These are phyloP conservation scores for Diospyros kaki DNA, from an alignment of 148 eudicot species.

Conservation along the genomic window DNA sequence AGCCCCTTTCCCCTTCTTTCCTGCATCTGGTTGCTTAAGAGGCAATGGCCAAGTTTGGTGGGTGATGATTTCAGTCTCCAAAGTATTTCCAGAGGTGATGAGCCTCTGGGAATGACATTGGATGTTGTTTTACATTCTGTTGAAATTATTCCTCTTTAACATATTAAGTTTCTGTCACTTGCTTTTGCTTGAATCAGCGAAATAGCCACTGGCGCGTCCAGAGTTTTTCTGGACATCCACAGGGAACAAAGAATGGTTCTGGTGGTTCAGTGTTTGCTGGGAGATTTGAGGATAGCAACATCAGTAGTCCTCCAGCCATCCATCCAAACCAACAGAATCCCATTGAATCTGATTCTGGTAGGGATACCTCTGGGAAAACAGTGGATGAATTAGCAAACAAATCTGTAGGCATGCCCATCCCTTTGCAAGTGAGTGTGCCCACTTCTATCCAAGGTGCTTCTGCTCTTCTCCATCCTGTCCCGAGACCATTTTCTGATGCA, in stretches of 20 bases:
- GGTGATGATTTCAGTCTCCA: neutral
- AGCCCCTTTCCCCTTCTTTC: neutral
- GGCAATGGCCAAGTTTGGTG: neutral
- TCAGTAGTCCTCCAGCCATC: constrained; percentile 37
- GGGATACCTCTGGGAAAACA: constrained; percentile 33
- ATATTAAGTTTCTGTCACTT: neutral
- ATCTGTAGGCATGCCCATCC: constrained; percentile 28
- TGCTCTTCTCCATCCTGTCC: constrained; percentile 38
- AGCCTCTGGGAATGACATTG: neutral
- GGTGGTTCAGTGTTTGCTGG: constrained; percentile 43
- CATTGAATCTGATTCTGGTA: constrained; percentile 35
- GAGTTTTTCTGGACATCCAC: constrained; percentile 50
- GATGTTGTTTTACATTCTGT: neutral
- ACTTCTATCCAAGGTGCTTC: constrained; percentile 33
- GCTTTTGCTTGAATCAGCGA: constrained; percentile 43
- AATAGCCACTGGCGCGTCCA: constrained; percentile 86
- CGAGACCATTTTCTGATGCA: constrained; percentile 35
- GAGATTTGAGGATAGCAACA: constrained; percentile 53
- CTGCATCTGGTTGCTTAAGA: neutral
- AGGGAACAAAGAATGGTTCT: constrained; percentile 47
- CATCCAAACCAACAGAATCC: constrained; percentile 41
- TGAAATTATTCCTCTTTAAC: neutral
- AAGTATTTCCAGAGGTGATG: neutral
- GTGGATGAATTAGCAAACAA: constrained; percentile 45
- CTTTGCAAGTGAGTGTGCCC: constrained; percentile 42